Percentiles rank a stretch among this genome's conserved stretches.
phyloP scores from a whole-genome alignment of 2,329 filamentous ascomycete genomes.

The Verticillium nubilum region DNA sequence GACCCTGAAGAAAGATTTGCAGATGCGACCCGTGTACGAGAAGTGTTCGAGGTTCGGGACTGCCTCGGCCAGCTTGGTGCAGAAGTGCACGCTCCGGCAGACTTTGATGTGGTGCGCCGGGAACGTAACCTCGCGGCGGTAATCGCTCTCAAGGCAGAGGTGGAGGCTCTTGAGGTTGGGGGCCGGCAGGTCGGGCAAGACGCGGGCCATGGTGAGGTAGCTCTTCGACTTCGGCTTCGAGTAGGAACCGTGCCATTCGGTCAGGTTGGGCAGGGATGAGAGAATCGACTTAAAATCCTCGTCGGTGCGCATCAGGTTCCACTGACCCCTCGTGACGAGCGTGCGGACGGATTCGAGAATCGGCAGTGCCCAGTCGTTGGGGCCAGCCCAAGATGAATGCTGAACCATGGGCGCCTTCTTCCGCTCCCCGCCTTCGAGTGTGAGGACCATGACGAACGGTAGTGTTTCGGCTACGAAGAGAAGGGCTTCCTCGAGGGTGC shows the following conservation, averaged over 20 bases:
- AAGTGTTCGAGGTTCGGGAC: slow-evolving; percentile 61
- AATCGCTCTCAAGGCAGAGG: slow-evolving; percentile 67
- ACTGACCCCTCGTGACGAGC: slow-evolving; percentile 68
- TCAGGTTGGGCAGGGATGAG: slow-evolving; percentile 59
- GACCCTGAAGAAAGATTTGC: slow-evolving; percentile 60
- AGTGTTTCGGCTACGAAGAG: slow-evolving; percentile 54
- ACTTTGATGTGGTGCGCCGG: slow-evolving; percentile 58
- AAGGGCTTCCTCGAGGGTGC: slow-evolving; percentile 62
- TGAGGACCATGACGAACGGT: slow-evolving; percentile 59
- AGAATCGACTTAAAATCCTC: slow-evolving; percentile 59
- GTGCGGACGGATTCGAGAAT: slow-evolving; percentile 54
- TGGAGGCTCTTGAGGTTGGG: slow-evolving; percentile 56
- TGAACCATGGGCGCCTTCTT: slow-evolving; percentile 66
- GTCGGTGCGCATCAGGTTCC: slow-evolving; percentile 65
- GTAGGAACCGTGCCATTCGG: slow-evolving; percentile 57
- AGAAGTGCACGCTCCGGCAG: slow-evolving; percentile 57
- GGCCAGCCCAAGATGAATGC: slow-evolving; percentile 15
- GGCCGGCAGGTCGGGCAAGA: slow-evolving; percentile 51
- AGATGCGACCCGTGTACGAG: slow-evolving; percentile 67
- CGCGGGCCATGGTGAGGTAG: slow-evolving; percentile 63
- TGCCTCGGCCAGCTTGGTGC: slow-evolving; percentile 54
- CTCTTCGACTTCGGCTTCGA: slow-evolving; percentile 70
- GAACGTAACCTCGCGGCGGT: slow-evolving; percentile 57
- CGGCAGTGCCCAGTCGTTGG: slow-evolving; percentile 31
- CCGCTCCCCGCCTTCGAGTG: slow-evolving; percentile 70